Base-by-base conservation (phyloP, 805 yeast genomes). In the Brettanomyces custersianus region DNA sequence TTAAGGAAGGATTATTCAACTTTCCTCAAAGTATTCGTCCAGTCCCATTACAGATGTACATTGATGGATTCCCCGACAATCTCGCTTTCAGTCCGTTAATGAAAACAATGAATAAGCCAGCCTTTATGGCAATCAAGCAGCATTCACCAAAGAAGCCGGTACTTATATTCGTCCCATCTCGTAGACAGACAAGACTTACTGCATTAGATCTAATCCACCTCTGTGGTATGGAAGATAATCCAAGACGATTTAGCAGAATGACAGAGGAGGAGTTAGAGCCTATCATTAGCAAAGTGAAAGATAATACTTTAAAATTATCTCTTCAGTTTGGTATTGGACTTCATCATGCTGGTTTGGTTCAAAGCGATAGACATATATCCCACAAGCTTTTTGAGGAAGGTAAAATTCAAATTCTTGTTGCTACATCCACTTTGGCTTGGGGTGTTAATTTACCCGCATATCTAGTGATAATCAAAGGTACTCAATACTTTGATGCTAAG, bases 81-180 rank as follows among this genome's bases (percentile, higher is more conserved):
- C 65, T 80, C 41, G 87, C 86, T 1, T 82, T 83, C 51, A 77
- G 87, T 47, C 86, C 90, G 1, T 63, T 84, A 49, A 83, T 83
- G 95, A 84, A 77, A 63, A 82, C 77, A 17, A 84, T 74, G 92
- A 86, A 78, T 66, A 86, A 70, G 49, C 96, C 96, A 1, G 90
- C 94, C 0, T 87, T 82, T 50, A 74, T 80, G 80, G 95, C 96
- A 0, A 87, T 87, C 43, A 84, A 86, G 51, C 86, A 84, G 43
- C 95, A 88, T 54, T 82, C 95, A 0, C 94, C 95, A 2, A 63
- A 63, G 15, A 78, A 87, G 52, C 95, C 96, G 0, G 90, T 80
- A 9, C 65, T 83, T 46, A 77, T 83, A n/a, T 83, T 83, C 49
- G 94, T 83, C 25, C 86, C 92, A 1, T 81, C 92, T 3, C 69